Percentiles rank a stretch among this genome's conserved stretches.
These are phyloP conservation scores for Calonectria hawksworthii DNA, from an alignment of 2,329 filamentous ascomycete species.

Conservation along the genomic window DNA sequence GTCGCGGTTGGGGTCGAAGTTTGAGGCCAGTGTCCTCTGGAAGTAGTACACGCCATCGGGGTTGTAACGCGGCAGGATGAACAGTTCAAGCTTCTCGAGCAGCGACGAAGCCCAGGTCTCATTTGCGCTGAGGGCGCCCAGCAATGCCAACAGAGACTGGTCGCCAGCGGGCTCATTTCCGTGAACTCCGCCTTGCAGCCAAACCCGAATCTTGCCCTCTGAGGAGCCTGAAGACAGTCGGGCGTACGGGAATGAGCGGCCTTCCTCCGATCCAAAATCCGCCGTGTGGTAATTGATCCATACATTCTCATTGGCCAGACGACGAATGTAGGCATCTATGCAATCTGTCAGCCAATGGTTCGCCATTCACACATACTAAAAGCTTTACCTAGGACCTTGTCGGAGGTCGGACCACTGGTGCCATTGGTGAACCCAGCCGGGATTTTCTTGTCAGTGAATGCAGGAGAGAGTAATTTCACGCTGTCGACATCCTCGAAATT, in stretches of 20 bases:
- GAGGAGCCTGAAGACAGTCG: conserved; percentile 21
- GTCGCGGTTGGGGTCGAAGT: conserved; percentile 51
- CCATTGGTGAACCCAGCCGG: conserved; percentile 8
- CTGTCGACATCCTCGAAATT: conserved; percentile 7
- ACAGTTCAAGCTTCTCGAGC: conserved; percentile 46
- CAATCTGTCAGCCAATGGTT: not conserved
- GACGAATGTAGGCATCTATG: not conserved
- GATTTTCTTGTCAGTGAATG: not conserved
- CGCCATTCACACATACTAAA: too few relatives aligned
- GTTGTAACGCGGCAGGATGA: conserved; percentile 50
- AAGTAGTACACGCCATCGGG: conserved; percentile 53
- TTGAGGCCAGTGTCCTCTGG: conserved; percentile 47
- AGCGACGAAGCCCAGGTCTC: conserved; percentile 46
- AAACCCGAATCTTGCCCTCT: conserved; percentile 46
- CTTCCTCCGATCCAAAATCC: conserved; percentile 9
- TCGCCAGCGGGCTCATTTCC: conserved; percentile 52
- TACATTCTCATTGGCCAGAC: not conserved
- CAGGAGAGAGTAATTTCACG: conserved; percentile 1
- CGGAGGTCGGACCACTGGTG: conserved; percentile 11
- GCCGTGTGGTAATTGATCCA: conserved; percentile 7
- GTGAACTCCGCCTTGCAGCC: conserved; percentile 50
- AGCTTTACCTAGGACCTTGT: conserved; percentile 5
- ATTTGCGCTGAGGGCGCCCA: conserved; percentile 48
- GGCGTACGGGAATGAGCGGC: conserved; percentile 36
- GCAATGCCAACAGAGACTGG: conserved; percentile 47